Base-by-base conservation (phyloP, 2,329 filamentous ascomycete genomes). In the Alternaria sp. region DNA sequence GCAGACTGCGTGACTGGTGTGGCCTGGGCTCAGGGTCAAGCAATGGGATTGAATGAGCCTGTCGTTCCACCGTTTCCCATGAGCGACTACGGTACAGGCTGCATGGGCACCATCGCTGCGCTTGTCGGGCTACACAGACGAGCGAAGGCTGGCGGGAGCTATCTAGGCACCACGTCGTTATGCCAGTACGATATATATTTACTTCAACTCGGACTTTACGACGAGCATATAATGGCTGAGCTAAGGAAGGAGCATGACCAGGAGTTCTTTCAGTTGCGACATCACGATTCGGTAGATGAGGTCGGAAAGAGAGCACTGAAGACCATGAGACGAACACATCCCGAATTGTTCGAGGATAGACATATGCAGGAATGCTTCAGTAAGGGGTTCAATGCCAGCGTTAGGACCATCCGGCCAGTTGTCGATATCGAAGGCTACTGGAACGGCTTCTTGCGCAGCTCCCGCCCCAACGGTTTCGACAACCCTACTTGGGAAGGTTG, bases 151-250 rank as follows among this genome's bases (percentile, higher is more conserved):
- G 90, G 90, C 18, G 90, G 90, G 1, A 90, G 87, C 1, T 91
- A 89, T 82, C 82, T 88, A 59, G 89, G 89, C 49, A 87, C 85
- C 54, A 86, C 85, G 0, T 89, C 87, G 2, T 80, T 92, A 18
- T 82, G 88, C 69, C 89, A 92, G 68, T 92, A 92, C 72, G 88
- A 92, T 63, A 82, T 91, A 1, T 83, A 90, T 3, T 82, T 92
- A 22, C 85, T 91, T 69, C 82, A 85, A 18, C 81, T 87, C 0
- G 89, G 89, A 0, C 75, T 86, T 40, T 86, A 90, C 62, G 80
- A 86, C 0, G 78, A 81, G 0, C 74, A 81, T 0, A 81, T 90
- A 2, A 85, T 89, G 76, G 76, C 82, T 11, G 67, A 81, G 52
- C 75, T 91, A 20, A 82, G 84, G 20, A 76, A 77, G 38, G 77